Base-by-base conservation (phyloP, 176 grass and related monocot species). In the Luzula sylvatica region DNA sequence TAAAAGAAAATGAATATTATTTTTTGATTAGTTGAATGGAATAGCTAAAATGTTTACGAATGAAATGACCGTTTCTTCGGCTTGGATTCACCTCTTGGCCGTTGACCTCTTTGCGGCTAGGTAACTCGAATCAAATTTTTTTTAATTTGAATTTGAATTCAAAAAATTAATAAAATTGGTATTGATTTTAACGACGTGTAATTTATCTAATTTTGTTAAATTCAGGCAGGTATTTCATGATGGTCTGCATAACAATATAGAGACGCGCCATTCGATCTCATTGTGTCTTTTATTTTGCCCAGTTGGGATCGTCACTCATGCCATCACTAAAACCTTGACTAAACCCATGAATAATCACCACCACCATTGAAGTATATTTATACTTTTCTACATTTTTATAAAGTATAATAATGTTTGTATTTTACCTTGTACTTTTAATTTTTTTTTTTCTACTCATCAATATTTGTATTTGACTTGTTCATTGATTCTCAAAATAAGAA, bases 71-170 rank as follows among this genome's bases (percentile, higher is more conserved):
- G 68, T 90, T 3, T 81, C 86, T 61, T 98, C 93, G 5, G 93
- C 86, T 2, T 98, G 93, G 93, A 90, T 98, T 61, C 93, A 98
- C 72, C 78, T 90, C n/a, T 82, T 98, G 5, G 93, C 86, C 15
- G 81, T 98, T 38, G 86, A 98, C 65, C 75, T 98, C 40, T 92
- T 83, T 11, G 86, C 93, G 0, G 93, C 93, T 17, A 87, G 86
- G 93, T 87, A 11, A 66, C 35, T 65, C 25, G n/a, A 20, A 19
- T 50, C 32, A 0, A 8, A 41, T 18, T 3, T 3, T 15, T 42
- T 21, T 2, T 63, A 11, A 25, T 48, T 25, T 20, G 16, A 1
- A 68, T 15, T 59, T 9, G 1, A 7, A 35, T n/a, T 35, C 30
- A 35, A 35, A 35, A 35, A 46, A 20, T 8, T 23, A 23, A 2